A percentile compares a stretch with the other conserved stretches of the same genome.
phyloP scores from a whole-genome alignment of 2,329 filamentous ascomycete species.

The Lecanicillium sp. region DNA sequence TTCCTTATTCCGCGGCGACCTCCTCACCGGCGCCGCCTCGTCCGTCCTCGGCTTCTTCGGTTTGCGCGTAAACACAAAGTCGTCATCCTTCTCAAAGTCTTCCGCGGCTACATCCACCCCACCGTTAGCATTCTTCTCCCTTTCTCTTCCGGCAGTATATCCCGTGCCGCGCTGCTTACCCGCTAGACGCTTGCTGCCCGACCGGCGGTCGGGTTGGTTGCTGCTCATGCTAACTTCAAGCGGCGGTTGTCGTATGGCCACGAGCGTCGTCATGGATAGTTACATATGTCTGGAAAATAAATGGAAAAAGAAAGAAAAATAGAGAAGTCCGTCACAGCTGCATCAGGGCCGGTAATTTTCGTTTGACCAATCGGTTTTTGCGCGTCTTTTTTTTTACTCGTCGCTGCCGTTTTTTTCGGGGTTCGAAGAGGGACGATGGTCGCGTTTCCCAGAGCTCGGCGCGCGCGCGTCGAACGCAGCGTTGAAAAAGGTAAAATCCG shows the following conservation, averaged over 20 bases:
- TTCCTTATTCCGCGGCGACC: conserved; percentile 26
- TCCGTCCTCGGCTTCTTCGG: conserved; percentile 59
- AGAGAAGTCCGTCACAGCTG: background rate
- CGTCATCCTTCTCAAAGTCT: conserved; percentile 67
- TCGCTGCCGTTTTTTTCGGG: background rate
- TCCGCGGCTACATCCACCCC: conserved; percentile 26
- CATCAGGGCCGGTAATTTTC: background rate
- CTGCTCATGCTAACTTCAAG: conserved; percentile 64
- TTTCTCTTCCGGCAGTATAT: conserved; percentile 3
- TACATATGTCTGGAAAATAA: too few relatives aligned
- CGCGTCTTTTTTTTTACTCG: background rate
- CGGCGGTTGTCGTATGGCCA: conserved; percentile 58
- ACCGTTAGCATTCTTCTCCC: conserved; percentile 15
- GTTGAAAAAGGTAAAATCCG: background rate
- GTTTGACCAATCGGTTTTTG: background rate
- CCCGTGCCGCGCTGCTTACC: conserved; percentile 38
- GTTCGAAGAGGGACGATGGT: background rate
- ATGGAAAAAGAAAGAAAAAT: background rate
- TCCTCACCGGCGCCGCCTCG: conserved; percentile 37
- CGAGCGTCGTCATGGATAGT: conserved; percentile 66
- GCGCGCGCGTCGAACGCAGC: conserved; percentile 6
- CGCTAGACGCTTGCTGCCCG: conserved; percentile 58
- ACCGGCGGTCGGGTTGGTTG: conserved; percentile 54
- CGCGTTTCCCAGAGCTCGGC: conserved; percentile 8
- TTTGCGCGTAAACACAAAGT: conserved; percentile 67